Base-by-base conservation (phyloP, 192 early-diverging fungal species). In the Backusella macrospora region DNA sequence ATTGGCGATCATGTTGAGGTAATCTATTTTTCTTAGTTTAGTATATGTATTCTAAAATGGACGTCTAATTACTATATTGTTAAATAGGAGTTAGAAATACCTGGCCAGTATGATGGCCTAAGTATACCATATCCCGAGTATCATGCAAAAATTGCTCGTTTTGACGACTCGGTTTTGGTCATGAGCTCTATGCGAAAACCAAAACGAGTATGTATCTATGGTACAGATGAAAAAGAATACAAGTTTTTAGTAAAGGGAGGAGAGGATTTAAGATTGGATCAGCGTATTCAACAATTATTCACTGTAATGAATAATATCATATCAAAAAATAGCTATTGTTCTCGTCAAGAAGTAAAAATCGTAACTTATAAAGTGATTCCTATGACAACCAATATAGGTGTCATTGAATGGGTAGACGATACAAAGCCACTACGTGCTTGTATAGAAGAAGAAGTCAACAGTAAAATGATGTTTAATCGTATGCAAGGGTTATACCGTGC, bases 211-310 rank as follows among this genome's bases (percentile, higher is more conserved):
- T 81, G 75, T 23, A 93, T 94, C 23, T 79, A 89, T 47, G 93
- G 91, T 12, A 87, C 86, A 15, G 93, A 94, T 67, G 93, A 91
- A 64, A 89, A 88, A 21, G 89, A 91, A 55, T 87, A 94, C 63
- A 75, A 83, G 15, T 93, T 90, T 74, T 83, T 94, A 15, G 90
- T 94, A 12, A 94, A 94, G 89, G 93, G 92, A 34, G 93, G 93
- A n/a, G 93, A 94, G 71, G 93, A 94, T 77, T 77, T 94, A 37
- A 80, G 93, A 23, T 74, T 93, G 1, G 93, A 94, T 76, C 93
- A 94, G 67, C 82, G 93, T 69, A 86, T 94, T 37, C 82, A 94
- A 63, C 93, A 94, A 63, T 76, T 94, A 47, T 94, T 94, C 62
- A 75, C 82, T 45, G 76, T 94, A n/a, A 94, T 94, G 93, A 94